These are phyloP conservation scores for Arthroderma sp. DNA, from an alignment of 2,329 filamentous ascomycete species.

Conservation along the genomic window DNA sequence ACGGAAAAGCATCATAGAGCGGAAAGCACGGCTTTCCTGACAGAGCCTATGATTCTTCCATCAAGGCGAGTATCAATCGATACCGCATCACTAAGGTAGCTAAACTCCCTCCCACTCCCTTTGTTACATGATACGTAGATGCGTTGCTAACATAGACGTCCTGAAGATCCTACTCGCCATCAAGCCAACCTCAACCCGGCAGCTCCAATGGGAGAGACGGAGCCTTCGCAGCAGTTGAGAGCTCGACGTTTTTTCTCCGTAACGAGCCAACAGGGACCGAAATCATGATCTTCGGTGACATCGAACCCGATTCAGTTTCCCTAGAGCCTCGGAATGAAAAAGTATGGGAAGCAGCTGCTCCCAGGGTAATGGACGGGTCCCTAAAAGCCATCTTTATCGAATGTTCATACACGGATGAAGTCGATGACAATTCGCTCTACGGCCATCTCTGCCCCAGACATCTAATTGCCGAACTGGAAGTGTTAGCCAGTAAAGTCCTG, in stretches of 20 bases:
- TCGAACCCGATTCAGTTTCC: conserved; percentile 81
- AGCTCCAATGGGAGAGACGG: conserved; percentile 8
- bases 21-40: conserved; percentile 29
- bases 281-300: conserved; percentile 86
- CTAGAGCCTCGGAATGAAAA: conserved; percentile 64
- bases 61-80: conserved; percentile 22
- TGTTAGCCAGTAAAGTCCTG: conserved; percentile 58
- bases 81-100: conserved; percentile 21
- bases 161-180: conserved; percentile 20
- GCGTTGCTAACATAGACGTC: not conserved
- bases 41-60: conserved; percentile 36
- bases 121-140: no score
- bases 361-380: conserved; percentile 60
- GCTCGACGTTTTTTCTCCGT: conserved; percentile 85
- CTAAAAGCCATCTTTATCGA: conserved; percentile 84
- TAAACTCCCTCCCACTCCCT: conserved; percentile 2
- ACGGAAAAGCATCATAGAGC: conserved; percentile 46
- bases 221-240: conserved; percentile 43
- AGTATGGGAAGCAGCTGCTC: conserved; percentile 80
- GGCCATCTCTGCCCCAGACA: conserved; percentile 80
- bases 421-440: conserved; percentile 64
- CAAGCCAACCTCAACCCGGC: conserved; percentile 5
- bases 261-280: conserved; percentile 58
- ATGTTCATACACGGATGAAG: conserved; percentile 78
- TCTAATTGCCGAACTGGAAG: conserved; percentile 63